Percentiles rank a stretch among this genome's conserved stretches.
Evolutionary conservation across 164 flowering plant genomes (phyloP).

Genomic region (Aristolochia californica): DNA sequence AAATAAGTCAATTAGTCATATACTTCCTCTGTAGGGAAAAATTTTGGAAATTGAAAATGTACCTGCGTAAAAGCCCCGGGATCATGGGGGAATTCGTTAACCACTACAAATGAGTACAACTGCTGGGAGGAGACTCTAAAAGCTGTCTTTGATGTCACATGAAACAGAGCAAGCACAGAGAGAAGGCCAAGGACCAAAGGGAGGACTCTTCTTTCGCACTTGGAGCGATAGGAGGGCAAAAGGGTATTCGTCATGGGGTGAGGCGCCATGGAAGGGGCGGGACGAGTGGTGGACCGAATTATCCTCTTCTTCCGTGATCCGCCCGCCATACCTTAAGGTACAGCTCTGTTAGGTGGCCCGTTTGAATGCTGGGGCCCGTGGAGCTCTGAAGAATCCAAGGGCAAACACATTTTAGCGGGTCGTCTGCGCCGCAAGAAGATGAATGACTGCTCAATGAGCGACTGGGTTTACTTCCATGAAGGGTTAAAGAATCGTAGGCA

Average conservation of each 20-base stretch:
- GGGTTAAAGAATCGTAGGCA: no score
- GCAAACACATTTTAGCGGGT: background rate
- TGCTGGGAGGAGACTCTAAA: conserved; percentile 7
- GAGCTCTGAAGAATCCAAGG: no score
- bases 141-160: background rate
- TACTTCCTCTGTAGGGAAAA: no score
- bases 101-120: conserved; percentile 28
- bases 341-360: background rate
- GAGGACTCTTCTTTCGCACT: background rate
- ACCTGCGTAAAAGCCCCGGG: conserved; percentile 81
- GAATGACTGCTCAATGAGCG: no score
- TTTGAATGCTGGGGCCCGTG: background rate
- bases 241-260: background rate
- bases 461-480: no score
- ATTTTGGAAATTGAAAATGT: background rate
- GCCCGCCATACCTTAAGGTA: background rate
- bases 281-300: background rate
- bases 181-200: background rate
- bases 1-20: background rate
- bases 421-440: no score
- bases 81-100: conserved; percentile 77
- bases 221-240: background rate
- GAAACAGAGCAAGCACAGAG: background rate
- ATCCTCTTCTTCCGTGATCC: conserved; percentile 2
- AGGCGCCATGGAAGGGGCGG: background rate